Percentiles rank a stretch among this genome's conserved stretches.
Evolutionary conservation across 2,329 filamentous ascomycete genomes (phyloP).

Genomic region (Arthrobotrys conoides): DNA sequence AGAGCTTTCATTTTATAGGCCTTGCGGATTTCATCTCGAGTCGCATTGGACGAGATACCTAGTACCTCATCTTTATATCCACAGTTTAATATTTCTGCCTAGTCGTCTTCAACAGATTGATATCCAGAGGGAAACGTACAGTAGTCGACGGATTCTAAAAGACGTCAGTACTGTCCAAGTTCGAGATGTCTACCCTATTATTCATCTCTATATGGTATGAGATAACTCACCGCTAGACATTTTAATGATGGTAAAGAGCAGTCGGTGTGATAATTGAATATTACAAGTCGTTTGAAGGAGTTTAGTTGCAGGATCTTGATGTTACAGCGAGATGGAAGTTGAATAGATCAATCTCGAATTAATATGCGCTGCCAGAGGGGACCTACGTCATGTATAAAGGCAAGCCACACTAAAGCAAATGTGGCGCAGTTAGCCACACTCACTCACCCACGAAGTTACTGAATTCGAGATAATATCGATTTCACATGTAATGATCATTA

Average conservation of each 20-base stretch:
- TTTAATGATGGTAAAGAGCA: neutral
- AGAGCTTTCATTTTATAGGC: conserved; percentile 85
- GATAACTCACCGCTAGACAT: conserved; percentile 13
- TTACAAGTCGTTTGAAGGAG: neutral
- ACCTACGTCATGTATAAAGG: conserved; percentile 23
- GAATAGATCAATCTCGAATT: neutral
- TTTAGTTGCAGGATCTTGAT: neutral
- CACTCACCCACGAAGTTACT: too few species aligned
- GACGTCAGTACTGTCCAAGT: neutral
- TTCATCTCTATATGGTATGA: neutral
- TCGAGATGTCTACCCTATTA: neutral
- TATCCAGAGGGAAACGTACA: neutral
- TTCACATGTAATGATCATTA: too few species aligned
- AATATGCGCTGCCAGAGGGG: neutral
- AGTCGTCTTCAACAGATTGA: neutral
- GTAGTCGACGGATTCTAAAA: conserved; percentile 29
- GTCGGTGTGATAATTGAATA: neutral
- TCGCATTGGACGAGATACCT: conserved; percentile 80
- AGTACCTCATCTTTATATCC: conserved; percentile 77
- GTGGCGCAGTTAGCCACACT: conserved; percentile 31
- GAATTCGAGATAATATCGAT: too few species aligned
- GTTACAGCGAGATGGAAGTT: neutral
- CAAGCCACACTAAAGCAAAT: conserved; percentile 20
- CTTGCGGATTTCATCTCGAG: conserved; percentile 86
- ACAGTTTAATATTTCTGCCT: neutral